Base-by-base conservation (phyloP, 441 rosid species). In the Brassica balearica region DNA sequence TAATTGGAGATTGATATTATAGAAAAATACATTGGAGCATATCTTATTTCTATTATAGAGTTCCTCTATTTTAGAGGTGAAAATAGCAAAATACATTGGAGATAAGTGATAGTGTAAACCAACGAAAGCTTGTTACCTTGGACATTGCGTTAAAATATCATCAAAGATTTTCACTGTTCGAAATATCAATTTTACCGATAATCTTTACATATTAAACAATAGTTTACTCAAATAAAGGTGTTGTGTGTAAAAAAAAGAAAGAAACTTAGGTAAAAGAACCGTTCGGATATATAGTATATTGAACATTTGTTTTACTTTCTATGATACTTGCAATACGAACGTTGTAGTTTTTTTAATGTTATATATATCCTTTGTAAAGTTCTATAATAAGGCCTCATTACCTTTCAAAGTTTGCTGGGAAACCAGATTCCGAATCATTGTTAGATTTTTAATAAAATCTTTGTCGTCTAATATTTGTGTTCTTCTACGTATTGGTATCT, bases 381-480 rank as follows among this genome's bases (percentile, higher is more conserved):
- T 65, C 23, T 56, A 56, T 56, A 19, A 17, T 8, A 56, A 65
- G 53, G 22, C 27, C 2, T 36, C 69, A 5, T 36, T 75, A 58
- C 25, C 36, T 36, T 58, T 68, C 60, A 76, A 65, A 48, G 6
- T 41, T 25, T 58, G 59, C 32, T 48, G 36, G 23, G 68, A 68
- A 68, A 60, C 22, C 80, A 46, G 69, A 69, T 60, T 64, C 68
- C 32, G 74, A 76, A 76, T 62, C 69, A 62, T 70, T 77, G 70
- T 22, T 76, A 76, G 74, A 69, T 59, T 59, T 48, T 62, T 48
- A 51, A 62, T 51, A 69, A 77, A 53, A 63, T 77, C 20, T 63
- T 70, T 69, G 80, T 77, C 80, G 75, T 70, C 22, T 77, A 69
- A 77, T 73, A 64, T 41, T 38, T 65, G 68, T 69, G 60, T 70